phyloP scores from a whole-genome alignment of 345 rosid genomes.

The Conringia planisiliqua region DNA sequence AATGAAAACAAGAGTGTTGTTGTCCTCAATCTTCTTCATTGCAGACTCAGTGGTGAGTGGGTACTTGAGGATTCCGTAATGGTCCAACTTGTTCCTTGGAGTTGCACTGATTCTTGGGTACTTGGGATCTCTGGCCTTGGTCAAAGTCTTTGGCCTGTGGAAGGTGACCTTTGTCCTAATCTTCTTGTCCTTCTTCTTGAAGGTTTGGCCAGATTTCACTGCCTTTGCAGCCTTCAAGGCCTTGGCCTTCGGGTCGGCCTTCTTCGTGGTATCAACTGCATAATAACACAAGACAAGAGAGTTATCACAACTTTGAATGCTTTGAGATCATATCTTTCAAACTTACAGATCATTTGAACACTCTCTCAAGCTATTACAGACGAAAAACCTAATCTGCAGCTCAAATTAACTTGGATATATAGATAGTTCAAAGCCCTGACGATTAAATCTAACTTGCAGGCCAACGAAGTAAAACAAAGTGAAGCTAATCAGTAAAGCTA shows the following conservation, averaged over 20 bases:
- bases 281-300: neutral
- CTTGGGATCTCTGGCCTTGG: conserved; percentile 74
- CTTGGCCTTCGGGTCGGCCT: conserved; percentile 80
- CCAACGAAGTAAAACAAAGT: neutral
- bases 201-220: conserved; percentile 70
- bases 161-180: conserved; percentile 84
- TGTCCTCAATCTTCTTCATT: conserved; percentile 93
- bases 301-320: neutral
- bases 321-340: neutral
- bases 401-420: neutral
- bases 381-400: neutral
- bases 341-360: neutral
- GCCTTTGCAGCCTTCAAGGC: conserved; percentile 89
- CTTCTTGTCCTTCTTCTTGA: conserved; percentile 81
- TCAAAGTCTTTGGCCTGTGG: conserved; percentile 87
- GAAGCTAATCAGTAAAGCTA: neutral
- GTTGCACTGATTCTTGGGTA: conserved; percentile 79
- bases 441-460: neutral
- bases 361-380: no score
- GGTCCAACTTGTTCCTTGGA: conserved; percentile 90
- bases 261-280: conserved; percentile 51
- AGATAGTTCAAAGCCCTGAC: neutral
- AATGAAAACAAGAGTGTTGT: conserved; percentile 92
- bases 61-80: conserved; percentile 81
- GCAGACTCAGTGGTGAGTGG: conserved; percentile 96